phyloP scores from a whole-genome alignment of 352 stramenopile genomes.

The Thalassiosira mediterranea region DNA sequence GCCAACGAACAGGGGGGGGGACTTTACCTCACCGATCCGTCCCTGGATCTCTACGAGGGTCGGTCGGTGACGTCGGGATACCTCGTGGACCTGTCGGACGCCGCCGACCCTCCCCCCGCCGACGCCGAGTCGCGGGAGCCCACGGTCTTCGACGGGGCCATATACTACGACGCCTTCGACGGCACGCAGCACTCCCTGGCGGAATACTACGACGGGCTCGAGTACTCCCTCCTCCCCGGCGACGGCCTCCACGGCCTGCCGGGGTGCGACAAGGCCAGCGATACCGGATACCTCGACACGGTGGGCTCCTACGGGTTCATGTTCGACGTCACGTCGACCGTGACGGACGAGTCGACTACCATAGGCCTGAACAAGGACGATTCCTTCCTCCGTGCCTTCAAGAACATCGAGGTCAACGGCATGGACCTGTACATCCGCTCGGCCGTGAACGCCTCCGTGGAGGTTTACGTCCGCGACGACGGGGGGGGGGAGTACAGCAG shows the following conservation, averaged over 20 bases:
- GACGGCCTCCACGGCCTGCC: conserved; percentile 9
- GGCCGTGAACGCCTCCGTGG: conserved; percentile 23
- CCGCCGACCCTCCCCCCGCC: conserved; percentile 1
- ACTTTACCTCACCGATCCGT: not conserved
- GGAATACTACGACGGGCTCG: not conserved
- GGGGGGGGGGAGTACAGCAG: conserved; percentile 14
- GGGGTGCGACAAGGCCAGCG: conserved; percentile 14
- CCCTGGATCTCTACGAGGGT: conserved; percentile 30
- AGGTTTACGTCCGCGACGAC: conserved; percentile 38
- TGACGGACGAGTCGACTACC: conserved; percentile 21
- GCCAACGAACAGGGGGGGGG: no score
- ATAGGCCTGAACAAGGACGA: conserved; percentile 45
- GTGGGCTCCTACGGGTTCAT: conserved; percentile 30
- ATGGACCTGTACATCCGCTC: conserved; percentile 53
- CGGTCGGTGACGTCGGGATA: conserved; percentile 30
- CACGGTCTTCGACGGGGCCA: conserved; percentile 35
- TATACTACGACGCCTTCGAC: conserved; percentile 39
- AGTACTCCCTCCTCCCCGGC: conserved; percentile 1
- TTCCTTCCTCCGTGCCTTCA: conserved; percentile 5
- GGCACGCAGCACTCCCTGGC: not conserved
- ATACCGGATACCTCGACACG: conserved; percentile 26
- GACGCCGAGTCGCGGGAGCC: conserved; percentile 4
- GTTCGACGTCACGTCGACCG: conserved; percentile 36
- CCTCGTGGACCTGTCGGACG: conserved; percentile 14
- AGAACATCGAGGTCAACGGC: conserved; percentile 36